Base-by-base conservation (phyloP, 768 basidiomycete species). In the Hypholoma sublateritium region DNA sequence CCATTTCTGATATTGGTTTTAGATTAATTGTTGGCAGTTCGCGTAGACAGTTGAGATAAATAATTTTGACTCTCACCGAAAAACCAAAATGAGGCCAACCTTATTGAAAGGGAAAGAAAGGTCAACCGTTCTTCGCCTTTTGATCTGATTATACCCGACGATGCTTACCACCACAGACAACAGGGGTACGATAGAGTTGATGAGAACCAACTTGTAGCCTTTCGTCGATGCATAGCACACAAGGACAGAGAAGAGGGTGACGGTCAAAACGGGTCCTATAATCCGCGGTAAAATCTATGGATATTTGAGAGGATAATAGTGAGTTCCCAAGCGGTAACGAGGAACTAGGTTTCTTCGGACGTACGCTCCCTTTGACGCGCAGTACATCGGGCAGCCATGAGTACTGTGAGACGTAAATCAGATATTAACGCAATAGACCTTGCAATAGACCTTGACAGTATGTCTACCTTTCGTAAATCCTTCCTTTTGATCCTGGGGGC, bases 351-450 rank as follows among this genome's bases (percentile, higher is more conserved):
- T 13, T 41, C 14, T 21, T 21, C 16, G n/a, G 50, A 76, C 87
- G 63, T 69, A 93, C 90, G 61, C 88, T 92, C 62, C 91, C 89
- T 77, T 93, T 86, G 60, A 94, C 54, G 39, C 93, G 83, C 43
- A 95, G 76, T 17, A 95, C 90, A 70, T 95, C 93, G 1, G 93
- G 91, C 12, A 95, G 75, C 93, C 93, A 95, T 14, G 90, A 91
- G 68, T 91, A 93, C 89, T 91, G 50, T 16, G 28, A 37, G 42
- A 25, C 32, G 37, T 6, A 34, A 50, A 36, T 17, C 21, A 36
- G 53, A 50, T 45, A 21, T 43, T 28, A 37, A n/a, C n/a, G 19
- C 56, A 19, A 46, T 32, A 36, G 24, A 24, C 34, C 16, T 9
- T 46, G 34, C 44, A 34, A 52, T 34, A 16, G 19, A 50, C 19